Evolutionary conservation across 768 basidiomycete species (phyloP).

Genomic region (Tylopilus plumbeoviolaceoides): DNA sequence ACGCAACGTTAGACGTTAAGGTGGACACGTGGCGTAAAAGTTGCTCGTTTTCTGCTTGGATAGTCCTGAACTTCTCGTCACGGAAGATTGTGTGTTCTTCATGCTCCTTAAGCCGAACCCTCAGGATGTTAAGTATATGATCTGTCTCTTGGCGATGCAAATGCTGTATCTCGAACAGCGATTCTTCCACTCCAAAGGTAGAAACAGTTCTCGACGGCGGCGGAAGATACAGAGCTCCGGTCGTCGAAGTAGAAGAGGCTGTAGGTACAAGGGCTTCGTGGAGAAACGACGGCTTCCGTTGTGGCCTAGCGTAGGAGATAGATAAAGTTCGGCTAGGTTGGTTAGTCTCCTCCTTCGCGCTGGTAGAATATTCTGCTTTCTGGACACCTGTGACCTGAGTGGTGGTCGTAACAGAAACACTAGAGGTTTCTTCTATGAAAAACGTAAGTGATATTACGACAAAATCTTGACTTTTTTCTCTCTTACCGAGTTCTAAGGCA

Average conservation of each 20-base stretch:
- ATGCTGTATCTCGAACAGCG: background rate
- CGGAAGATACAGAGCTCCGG: background rate
- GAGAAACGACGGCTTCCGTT: background rate
- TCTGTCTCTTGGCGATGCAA: conserved; percentile 3
- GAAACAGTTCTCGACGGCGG: background rate
- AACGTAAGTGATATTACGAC: background rate
- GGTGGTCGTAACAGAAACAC: background rate
- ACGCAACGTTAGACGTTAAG: background rate
- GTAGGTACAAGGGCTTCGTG: background rate
- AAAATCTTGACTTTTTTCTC: background rate
- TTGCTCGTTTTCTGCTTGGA: background rate
- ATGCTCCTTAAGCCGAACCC: background rate
- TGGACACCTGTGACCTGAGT: background rate
- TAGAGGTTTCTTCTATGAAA: background rate
- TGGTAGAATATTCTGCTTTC: background rate
- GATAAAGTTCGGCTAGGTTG: background rate
- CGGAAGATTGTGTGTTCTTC: background rate
- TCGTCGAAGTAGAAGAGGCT: background rate
- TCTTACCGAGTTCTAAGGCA: background rate
- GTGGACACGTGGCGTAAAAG: background rate
- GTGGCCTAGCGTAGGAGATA: background rate
- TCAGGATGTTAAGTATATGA: background rate
- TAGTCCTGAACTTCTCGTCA: background rate
- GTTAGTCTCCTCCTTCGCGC: background rate
- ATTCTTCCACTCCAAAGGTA: background rate